Evolutionary conservation across 1,284 basidiomycete genomes (phyloP), one percentile per base, ranked within the genome.

Genomic region (Microbotryum lychnidis-dioicae): DNA sequence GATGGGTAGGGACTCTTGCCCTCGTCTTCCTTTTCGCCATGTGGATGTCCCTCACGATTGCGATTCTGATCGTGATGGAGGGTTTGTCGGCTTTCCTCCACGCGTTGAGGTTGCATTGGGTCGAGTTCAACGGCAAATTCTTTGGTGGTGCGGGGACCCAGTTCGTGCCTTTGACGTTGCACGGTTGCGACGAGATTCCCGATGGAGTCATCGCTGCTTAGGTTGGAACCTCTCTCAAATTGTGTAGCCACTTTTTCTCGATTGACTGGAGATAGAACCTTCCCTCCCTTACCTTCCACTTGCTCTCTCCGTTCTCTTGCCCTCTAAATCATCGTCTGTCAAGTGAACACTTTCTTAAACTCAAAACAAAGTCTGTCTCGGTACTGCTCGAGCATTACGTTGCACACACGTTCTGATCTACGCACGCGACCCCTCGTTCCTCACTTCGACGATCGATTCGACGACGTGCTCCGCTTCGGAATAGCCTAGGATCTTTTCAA

Each of bases 391-490:
- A 10, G 37, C 37, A 27, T 37, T 37, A 16, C 37, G 10, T 37
- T 37, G 37, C 37, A 31, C 37, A 42, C 37, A 42, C 37, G 37
- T 42, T 18, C 9, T 37, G 9, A 37, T 3, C 37, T 42, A 42
- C 12, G 37, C 12, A 14, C 37, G 37, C 12, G 12, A 18, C 2
- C 14, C 12, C 37, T 42, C 37, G 37, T 12, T 42, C 37, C 37
- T 42, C 37, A 66, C 31, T 14, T 67, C 65, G 3, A 87, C 89
- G 69, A 94, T 86, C 70, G 90, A 89, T 72, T 97, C 94, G 5
- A 96, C 93, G 45, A 97, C 89, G 77, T 97, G 91, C 73, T 97
- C 92, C 44, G 90, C 90, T 73, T 97, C 94, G 21, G 88, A 89
- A 75, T 97, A 97, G 1, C 91, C 94, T 47, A 98, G 77, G 10